These are phyloP conservation scores for Diaporthe caulivora DNA, from an alignment of 2,329 filamentous ascomycete genomes.

Conservation along the genomic window DNA sequence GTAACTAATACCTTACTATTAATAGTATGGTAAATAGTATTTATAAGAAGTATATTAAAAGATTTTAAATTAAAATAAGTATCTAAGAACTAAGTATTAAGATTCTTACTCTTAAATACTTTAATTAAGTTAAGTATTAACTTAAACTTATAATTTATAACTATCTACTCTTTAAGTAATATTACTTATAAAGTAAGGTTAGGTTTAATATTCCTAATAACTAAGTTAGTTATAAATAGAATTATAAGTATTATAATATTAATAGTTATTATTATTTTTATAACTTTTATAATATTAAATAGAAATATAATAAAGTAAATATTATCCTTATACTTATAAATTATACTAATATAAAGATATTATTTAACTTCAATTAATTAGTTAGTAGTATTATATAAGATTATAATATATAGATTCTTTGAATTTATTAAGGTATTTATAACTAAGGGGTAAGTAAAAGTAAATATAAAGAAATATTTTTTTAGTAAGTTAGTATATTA, in stretches of 20 bases:
- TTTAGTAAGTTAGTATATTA: neutral
- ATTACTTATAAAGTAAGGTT: neutral
- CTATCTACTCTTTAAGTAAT: neutral
- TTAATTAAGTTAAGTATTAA: neutral
- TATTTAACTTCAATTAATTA: neutral
- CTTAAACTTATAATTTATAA: neutral
- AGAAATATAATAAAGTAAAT: constrained; percentile 1
- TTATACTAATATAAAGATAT: neutral
- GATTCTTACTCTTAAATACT: neutral
- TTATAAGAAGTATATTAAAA: neutral
- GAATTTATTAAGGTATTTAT: constrained; percentile 7
- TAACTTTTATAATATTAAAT: neutral
- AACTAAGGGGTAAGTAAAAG: neutral
- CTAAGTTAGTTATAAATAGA: neutral
- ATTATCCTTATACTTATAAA: constrained; percentile 11
- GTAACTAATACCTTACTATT: neutral
- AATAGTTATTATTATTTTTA: no score
- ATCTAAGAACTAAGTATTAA: no score
- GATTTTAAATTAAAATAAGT: neutral
- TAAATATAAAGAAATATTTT: constrained; percentile 13
- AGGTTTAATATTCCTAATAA: neutral
- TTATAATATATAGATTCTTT: neutral
- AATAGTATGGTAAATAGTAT: no score
- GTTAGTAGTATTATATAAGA: neutral
- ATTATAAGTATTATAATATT: neutral